phyloP scores from a whole-genome alignment of 2,329 filamentous ascomycete genomes.

The Epichloe hybrida region DNA sequence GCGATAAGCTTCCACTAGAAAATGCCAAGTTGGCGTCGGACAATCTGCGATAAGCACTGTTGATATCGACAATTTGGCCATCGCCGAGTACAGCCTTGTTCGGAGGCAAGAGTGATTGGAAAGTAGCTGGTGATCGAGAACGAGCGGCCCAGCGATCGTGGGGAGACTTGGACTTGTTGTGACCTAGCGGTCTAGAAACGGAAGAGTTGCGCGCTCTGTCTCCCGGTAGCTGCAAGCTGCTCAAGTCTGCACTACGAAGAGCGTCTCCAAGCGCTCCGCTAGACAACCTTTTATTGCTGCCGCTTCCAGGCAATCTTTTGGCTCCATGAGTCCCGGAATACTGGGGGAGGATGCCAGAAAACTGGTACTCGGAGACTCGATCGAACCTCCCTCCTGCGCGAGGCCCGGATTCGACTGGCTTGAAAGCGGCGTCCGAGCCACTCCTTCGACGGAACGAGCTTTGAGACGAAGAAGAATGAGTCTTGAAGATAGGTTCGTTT shows the following conservation, averaged over 20 bases:
- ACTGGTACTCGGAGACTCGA: constrained; percentile 44
- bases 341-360: constrained; percentile 34
- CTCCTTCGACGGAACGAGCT: constrained; percentile 31
- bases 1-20: constrained; percentile 49
- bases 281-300: constrained; percentile 18
- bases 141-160: constrained; percentile 29
- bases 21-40: constrained; percentile 57
- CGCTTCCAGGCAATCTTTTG: constrained; percentile 23
- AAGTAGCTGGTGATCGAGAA: constrained; percentile 24
- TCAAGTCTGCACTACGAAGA: constrained; percentile 37
- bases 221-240: constrained; percentile 34
- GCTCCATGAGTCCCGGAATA: constrained; percentile 9
- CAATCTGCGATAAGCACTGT: constrained; percentile 54
- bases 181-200: constrained; percentile 19
- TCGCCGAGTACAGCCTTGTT: constrained; percentile 40
- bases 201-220: constrained; percentile 30
- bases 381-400: constrained; percentile 20
- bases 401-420: constrained; percentile 32
- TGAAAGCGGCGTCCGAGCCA: constrained; percentile 39
- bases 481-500: constrained; percentile 11
- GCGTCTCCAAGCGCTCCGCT: constrained; percentile 35
- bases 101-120: constrained; percentile 14
- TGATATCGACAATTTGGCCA: constrained; percentile 51
- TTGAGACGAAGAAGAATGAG: constrained; percentile 9
- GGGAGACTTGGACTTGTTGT: constrained; percentile 39